These are phyloP conservation scores for Discostella stelligeroides DNA, from an alignment of 108 stramenopile genomes.

Conservation along the genomic window DNA sequence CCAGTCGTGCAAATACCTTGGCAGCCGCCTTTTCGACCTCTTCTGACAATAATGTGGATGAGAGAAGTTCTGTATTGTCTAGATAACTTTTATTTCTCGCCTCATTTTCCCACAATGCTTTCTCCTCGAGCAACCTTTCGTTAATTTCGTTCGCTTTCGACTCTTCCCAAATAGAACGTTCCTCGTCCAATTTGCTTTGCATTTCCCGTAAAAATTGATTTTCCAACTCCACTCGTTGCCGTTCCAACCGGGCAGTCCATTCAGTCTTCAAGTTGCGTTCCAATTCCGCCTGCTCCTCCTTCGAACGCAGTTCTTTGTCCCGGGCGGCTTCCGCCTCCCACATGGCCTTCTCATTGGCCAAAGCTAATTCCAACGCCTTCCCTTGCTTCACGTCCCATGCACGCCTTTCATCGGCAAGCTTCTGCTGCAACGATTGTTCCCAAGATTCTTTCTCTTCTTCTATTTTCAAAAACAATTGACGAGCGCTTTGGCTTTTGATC, in stretches of 20 bases:
- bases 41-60: conserved; percentile 14
- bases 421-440: conserved; percentile 5
- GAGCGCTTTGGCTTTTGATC: conserved; percentile 39
- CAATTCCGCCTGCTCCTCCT: conserved; percentile 8
- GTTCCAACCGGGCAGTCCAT: conserved; percentile 25
- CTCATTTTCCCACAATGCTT: conserved; percentile 25
- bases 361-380: conserved; percentile 18
- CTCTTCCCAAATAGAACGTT: conserved; percentile 36
- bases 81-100: background rate
- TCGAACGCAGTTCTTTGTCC: conserved; percentile 13
- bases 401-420: conserved; percentile 30
- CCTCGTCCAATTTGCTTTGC: conserved; percentile 30
- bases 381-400: conserved; percentile 20
- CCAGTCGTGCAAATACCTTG: conserved; percentile 33
- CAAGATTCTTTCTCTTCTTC: conserved; percentile 38
- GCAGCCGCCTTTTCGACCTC: conserved; percentile 46
- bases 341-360: conserved; percentile 21
- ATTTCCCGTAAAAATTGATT: conserved; percentile 15
- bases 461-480: conserved; percentile 40
- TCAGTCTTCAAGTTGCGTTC: conserved; percentile 21
- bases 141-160: conserved; percentile 33
- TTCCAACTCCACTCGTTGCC: conserved; percentile 26
- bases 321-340: conserved; percentile 24
- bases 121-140: conserved; percentile 30
- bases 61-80: background rate